Conservation (phyloP, 2,329 filamentous ascomycete genomes). For the Claviceps sp. region DNA sequence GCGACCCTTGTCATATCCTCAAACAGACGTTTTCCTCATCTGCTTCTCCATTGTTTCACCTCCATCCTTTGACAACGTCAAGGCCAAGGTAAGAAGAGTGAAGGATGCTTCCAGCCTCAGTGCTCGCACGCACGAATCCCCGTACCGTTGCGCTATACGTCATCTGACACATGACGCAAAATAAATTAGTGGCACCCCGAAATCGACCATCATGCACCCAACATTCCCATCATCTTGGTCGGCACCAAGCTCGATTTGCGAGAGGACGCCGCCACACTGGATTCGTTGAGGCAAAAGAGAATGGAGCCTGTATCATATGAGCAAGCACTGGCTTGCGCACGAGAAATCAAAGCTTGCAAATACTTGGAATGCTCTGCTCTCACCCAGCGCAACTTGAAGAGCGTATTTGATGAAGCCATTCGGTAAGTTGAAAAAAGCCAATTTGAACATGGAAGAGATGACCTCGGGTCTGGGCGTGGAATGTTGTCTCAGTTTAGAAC, state of each 20-base stretch:
- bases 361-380: slow-evolving; percentile 96
- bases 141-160: not conserved
- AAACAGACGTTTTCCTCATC: slow-evolving; percentile 96
- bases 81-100: slow-evolving; percentile 63
- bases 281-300: slow-evolving; percentile 75
- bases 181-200: slow-evolving; percentile 76
- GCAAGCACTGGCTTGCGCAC: slow-evolving; percentile 74
- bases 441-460: not conserved
- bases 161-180: not conserved
- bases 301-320: slow-evolving; percentile 80
- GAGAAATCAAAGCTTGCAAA: slow-evolving; percentile 92
- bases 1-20: slow-evolving; percentile 88
- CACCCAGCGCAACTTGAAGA: slow-evolving; percentile 94
- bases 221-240: slow-evolving; percentile 91
- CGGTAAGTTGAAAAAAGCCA: slow-evolving; percentile 48
- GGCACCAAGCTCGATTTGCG: slow-evolving; percentile 93
- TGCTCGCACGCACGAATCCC: too few relatives aligned
- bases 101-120: not conserved
- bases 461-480: not conserved
- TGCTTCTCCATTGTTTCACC: slow-evolving; percentile 98
- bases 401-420: slow-evolving; percentile 96
- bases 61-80: slow-evolving; percentile 96
- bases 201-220: slow-evolving; percentile 91
- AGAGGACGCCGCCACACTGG: slow-evolving; percentile 72
- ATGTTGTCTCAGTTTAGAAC: not conserved